These are phyloP conservation scores for Aspergillus sp. DNA, from an alignment of 2,329 filamentous ascomycete genomes.

Conservation along the genomic window DNA sequence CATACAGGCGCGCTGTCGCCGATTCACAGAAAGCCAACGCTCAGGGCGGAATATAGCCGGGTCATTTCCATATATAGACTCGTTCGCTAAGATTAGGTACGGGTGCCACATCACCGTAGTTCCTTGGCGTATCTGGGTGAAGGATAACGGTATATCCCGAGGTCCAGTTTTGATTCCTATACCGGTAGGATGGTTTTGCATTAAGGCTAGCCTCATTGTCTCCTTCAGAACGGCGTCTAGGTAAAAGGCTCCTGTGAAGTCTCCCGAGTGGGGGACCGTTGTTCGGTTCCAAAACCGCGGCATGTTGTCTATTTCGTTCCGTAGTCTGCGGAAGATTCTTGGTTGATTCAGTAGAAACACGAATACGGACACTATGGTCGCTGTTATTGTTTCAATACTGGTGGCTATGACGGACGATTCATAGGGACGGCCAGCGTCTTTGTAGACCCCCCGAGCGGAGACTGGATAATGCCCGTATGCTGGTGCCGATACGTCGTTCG, in stretches of 20 bases:
- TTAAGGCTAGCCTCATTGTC: conserved; percentile 10
- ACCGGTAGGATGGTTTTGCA: background rate
- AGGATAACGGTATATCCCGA: background rate
- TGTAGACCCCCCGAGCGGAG: background rate
- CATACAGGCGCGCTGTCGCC: conserved; percentile 10
- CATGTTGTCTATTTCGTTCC: conserved; percentile 11
- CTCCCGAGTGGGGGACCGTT: conserved; percentile 1
- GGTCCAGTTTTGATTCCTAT: background rate
- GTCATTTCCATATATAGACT: conserved; percentile 9
- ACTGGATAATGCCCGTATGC: background rate
- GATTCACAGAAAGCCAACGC: conserved; percentile 15
- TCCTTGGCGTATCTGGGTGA: background rate
- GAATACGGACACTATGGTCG: conserved; percentile 11
- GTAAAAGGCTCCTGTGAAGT: conserved; percentile 10
- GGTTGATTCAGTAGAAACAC: conserved; percentile 5
- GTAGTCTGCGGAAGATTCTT: conserved; percentile 3
- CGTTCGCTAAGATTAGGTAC: background rate
- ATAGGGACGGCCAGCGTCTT: background rate
- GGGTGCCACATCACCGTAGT: conserved; percentile 14
- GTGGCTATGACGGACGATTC: background rate
- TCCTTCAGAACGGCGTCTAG: conserved; percentile 21
- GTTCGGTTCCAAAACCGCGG: background rate
- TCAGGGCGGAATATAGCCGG: conserved; percentile 13
- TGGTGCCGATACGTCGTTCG: background rate
- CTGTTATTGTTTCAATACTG: background rate